These are phyloP conservation scores for Mycena rebaudengoi DNA, from an alignment of 768 basidiomycete genomes.

Conservation along the genomic window DNA sequence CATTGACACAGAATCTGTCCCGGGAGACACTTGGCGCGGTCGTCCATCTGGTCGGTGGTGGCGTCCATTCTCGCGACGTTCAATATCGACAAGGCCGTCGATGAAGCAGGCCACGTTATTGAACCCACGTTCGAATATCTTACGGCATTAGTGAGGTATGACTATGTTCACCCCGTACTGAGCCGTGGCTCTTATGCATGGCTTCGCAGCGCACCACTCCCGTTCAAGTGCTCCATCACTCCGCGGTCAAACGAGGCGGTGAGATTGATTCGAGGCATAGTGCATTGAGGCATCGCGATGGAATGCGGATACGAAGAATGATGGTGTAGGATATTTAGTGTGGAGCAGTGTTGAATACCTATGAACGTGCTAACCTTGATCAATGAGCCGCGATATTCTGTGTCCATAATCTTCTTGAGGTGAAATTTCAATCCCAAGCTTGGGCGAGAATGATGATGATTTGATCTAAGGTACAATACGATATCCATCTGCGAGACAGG, in stretches of 20 bases:
- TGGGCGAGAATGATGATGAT: too few relatives aligned
- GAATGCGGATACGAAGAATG: too few relatives aligned
- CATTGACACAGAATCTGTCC: slow-evolving; percentile 35
- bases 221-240: slow-evolving; percentile 26
- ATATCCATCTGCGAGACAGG: too few relatives aligned
- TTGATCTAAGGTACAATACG: too few relatives aligned
- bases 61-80: slow-evolving; percentile 41
- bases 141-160: not conserved
- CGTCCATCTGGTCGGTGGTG: slow-evolving; percentile 36
- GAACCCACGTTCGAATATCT: slow-evolving; percentile 26
- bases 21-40: slow-evolving; percentile 38
- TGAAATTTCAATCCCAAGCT: too few relatives aligned
- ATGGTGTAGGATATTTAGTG: too few relatives aligned
- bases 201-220: slow-evolving; percentile 27
- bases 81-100: slow-evolving; percentile 34
- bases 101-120: slow-evolving; percentile 33
- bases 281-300: too few relatives aligned
- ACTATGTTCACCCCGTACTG: too few relatives aligned
- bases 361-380: too few relatives aligned
- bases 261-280: not conserved
- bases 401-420: too few relatives aligned
- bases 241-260: slow-evolving; percentile 14
- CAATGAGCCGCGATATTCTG: too few relatives aligned
- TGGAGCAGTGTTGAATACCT: too few relatives aligned
- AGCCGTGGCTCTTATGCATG: slow-evolving; percentile 20